Conservation (phyloP, 441 rosid species). For the Biscutella laevigata region DNA sequence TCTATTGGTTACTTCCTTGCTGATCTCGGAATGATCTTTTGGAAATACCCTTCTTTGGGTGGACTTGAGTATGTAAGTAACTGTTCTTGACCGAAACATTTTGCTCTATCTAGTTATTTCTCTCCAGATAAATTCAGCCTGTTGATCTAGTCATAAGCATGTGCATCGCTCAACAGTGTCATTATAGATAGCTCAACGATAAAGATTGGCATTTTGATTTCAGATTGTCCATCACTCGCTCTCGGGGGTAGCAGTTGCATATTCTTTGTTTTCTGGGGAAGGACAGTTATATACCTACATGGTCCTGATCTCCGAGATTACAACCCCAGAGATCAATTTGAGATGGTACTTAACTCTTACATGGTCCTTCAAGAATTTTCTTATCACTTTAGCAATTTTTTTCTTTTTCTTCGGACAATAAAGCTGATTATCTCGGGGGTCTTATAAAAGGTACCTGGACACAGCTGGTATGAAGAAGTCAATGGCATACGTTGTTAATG, state of each 20-base stretch:
- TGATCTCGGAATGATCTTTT: conserved; percentile 58
- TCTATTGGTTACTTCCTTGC: conserved; percentile 67
- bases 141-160: background rate
- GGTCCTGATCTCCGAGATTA: conserved; percentile 60
- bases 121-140: background rate
- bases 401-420: conserved; percentile 11
- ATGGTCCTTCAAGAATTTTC: background rate
- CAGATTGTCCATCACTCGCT: conserved; percentile 56
- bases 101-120: background rate
- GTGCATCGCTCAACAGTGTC: background rate
- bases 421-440: conserved; percentile 4
- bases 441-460: conserved; percentile 41
- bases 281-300: conserved; percentile 64
- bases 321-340: conserved; percentile 57
- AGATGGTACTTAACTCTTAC: conserved; percentile 42
- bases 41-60: conserved; percentile 66
- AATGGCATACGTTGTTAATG: conserved; percentile 47
- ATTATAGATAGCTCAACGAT: conserved; percentile 4
- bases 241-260: conserved; percentile 51
- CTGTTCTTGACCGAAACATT: conserved; percentile 9
- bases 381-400: background rate
- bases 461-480: conserved; percentile 66
- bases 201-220: conserved; percentile 16
- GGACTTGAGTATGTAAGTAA: conserved; percentile 66
- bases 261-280: conserved; percentile 68